Evolutionary conservation across 2,329 filamentous ascomycete genomes (phyloP).

Genomic region (Xylariaceae sp.): DNA sequence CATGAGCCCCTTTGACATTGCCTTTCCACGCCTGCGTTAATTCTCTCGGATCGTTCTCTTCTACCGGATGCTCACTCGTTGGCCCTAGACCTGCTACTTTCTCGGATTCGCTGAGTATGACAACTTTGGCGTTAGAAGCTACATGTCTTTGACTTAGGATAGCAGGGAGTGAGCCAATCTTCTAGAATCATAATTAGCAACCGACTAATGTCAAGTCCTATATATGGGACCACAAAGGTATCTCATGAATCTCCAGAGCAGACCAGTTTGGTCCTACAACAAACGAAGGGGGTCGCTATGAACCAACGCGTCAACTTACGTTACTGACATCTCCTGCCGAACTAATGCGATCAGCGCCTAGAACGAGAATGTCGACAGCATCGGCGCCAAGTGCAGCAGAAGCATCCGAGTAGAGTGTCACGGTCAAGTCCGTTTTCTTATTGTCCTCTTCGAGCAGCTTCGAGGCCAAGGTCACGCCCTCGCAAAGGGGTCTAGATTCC

Average conservation of each 20-base stretch:
- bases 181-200: conserved; percentile 37
- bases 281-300: background rate
- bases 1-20: conserved; percentile 27
- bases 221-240: too few species aligned
- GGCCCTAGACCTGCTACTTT: conserved; percentile 58
- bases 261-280: too few species aligned
- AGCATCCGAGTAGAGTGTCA: conserved; percentile 63
- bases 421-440: conserved; percentile 22
- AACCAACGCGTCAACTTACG: conserved; percentile 24
- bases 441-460: conserved; percentile 34
- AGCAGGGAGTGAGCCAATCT: conserved; percentile 64
- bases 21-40: conserved; percentile 51
- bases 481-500: conserved; percentile 68
- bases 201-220: too few species aligned
- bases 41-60: conserved; percentile 57
- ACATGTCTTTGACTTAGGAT: conserved; percentile 57
- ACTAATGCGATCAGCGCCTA: conserved; percentile 67
- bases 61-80: conserved; percentile 47
- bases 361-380: conserved; percentile 58
- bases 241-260: too few species aligned
- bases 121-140: conserved; percentile 48
- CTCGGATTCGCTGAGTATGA: conserved; percentile 62
- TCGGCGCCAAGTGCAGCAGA: conserved; percentile 56
- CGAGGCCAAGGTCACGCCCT: conserved; percentile 62
- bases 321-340: conserved; percentile 63